These are phyloP conservation scores for Musa acuminata DNA, from an alignment of 176 grass and related monocot species.

Conservation along the genomic window DNA sequence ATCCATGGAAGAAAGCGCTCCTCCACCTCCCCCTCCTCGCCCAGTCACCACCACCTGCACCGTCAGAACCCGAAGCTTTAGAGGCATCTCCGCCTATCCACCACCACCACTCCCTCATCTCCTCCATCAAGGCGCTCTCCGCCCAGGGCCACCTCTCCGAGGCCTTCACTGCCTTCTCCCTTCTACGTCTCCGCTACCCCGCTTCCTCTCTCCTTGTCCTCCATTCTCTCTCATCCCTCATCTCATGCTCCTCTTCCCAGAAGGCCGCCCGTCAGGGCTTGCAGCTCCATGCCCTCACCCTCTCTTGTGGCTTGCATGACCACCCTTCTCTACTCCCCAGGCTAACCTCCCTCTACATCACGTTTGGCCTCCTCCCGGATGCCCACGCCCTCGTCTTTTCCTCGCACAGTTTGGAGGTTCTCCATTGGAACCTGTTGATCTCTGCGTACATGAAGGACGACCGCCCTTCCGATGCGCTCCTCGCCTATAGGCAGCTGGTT, in stretches of 20 bases:
- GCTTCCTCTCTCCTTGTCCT: background rate
- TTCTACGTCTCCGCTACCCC: background rate
- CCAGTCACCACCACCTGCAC: background rate
- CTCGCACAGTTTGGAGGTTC: background rate
- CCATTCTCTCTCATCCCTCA: conserved; percentile 5
- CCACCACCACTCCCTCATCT: background rate
- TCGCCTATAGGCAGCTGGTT: conserved; percentile 17
- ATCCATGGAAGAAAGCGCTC: background rate
- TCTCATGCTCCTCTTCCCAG: conserved; percentile 12
- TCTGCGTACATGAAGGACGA: conserved; percentile 25
- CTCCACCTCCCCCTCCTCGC: background rate
- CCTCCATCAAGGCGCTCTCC: conserved; percentile 10
- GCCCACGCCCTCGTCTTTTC: conserved; percentile 23
- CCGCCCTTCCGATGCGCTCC: conserved; percentile 1
- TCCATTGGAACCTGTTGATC: conserved; percentile 41
- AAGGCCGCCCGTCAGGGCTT: background rate
- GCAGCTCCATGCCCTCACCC: conserved; percentile 34
- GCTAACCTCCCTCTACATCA: conserved; percentile 33
- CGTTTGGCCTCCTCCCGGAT: conserved; percentile 29
- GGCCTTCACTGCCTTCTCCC: conserved; percentile 15
- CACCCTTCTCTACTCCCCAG: conserved; percentile 24
- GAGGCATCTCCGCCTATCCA: background rate
- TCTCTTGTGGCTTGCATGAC: conserved; percentile 35
- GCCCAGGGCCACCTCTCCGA: conserved; percentile 1
- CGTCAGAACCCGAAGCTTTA: background rate